Base-by-base conservation (phyloP, 139 green algal genomes). In the Spirogloea muscicola region DNA sequence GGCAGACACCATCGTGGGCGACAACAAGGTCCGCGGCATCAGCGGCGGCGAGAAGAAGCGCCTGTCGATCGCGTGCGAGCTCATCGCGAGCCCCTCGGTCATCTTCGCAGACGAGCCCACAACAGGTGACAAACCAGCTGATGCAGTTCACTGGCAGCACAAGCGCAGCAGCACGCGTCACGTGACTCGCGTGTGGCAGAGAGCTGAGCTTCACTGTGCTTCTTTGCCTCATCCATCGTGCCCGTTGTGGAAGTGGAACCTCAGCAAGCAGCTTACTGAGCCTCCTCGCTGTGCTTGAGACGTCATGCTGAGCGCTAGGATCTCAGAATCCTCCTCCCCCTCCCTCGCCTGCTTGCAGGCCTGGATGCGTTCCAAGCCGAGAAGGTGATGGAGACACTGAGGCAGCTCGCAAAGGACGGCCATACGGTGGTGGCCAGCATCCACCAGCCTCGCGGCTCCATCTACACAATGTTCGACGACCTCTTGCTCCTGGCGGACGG, bases 381-480 rank as follows among this genome's bases (percentile, higher is more conserved):
- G 39, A 82, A 73, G 13, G 81, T 86, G 27, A 83, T 86, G 81
- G 2, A 29, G 7, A 58, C 78, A 31, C 79, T 86, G 2, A 29
- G 62, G 1, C 34, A 79, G 27, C 66, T 86, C 0, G 81, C 81
- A 39, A 48, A 58, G 41, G 62, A 42, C 2, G 81, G 81, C 40
- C 27, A 51, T 16, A 86, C 81, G 1, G 80, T 86, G 0, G 39
- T 58, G 58, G 74, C 7, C 58, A 76, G 77, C 29, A 85, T 86
- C 52, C 81, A 86, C 38, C 81, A 86, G 71, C 75, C 81, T 21
- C 84, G 82, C 10, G 44, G 58, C 31, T 89, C 76, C 74, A 91
- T 97, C 60, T 97, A 93, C 55, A 76, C 68, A 37, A 82, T 95
- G 70, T 94, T 97, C 74, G 92, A 97, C 59, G 92, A 96, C 84